Base-by-base conservation (phyloP, 768 basidiomycete species). In the Phanerochaete carnosa region DNA sequence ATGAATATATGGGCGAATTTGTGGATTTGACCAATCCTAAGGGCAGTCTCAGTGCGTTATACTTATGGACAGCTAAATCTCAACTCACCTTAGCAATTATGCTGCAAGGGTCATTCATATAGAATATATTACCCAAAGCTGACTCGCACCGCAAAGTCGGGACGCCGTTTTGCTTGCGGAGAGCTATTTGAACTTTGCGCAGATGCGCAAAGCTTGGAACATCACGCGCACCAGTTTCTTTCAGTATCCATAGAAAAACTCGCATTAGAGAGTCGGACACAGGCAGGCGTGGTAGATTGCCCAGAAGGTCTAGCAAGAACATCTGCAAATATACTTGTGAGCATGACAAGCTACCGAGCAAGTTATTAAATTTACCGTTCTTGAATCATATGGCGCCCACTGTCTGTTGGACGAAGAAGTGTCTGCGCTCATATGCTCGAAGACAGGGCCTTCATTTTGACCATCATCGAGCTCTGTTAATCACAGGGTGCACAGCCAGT, bases 11-110 rank as follows among this genome's bases (percentile, higher is more conserved):
- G 46, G 53, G 7, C 66, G 62, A 0, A 59, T 43, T 1, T 28
- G 25, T 9, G 61, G 65, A 45, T 63, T 68, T 9, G 58, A 19
- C 59, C 59, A 68, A 32, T 68, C 66, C 65, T 68, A n/a, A n/a
- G n/a, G n/a, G n/a, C n/a, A n/a, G n/a, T n/a, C n/a, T n/a, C n/a
- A n/a, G n/a, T n/a, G n/a, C n/a, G 23, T n/a, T n/a, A n/a, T n/a
- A n/a, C n/a, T n/a, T n/a, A n/a, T n/a, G n/a, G n/a, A n/a, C n/a
- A n/a, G n/a, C n/a, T n/a, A n/a, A n/a, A n/a, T n/a, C n/a, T n/a
- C n/a, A n/a, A 50, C 47, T 50, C 26, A 50, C 50, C 50, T 52
- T 23, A 12, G 50, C 50, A 52, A 52, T 9, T 6, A 52, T 52
- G 12, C 26, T 29, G 30, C 50, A 25, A 26, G n/a, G 6, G 28